Evolutionary conservation across 306 rosid genomes (phyloP).

Genomic region (Betula pendula): DNA sequence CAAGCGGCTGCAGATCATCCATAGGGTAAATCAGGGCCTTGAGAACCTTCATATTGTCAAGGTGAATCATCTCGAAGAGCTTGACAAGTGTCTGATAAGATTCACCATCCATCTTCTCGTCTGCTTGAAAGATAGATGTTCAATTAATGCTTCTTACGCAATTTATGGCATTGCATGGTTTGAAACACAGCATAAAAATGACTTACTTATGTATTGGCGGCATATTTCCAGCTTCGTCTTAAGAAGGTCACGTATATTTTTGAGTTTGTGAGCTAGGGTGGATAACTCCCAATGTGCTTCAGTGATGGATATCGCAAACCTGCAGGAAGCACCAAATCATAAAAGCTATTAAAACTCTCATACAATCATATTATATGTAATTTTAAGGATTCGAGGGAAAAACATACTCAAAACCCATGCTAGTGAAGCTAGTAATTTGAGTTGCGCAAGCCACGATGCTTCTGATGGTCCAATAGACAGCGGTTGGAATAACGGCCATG

Average conservation of each 20-base stretch:
- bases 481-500: slow-evolving; percentile 35
- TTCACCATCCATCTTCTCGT: slow-evolving; percentile 47
- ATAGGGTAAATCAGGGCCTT: slow-evolving; percentile 52
- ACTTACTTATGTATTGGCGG: slow-evolving; percentile 42
- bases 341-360: background rate
- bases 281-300: slow-evolving; percentile 63
- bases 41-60: slow-evolving; percentile 63
- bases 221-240: slow-evolving; percentile 42
- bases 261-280: slow-evolving; percentile 56
- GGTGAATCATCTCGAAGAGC: slow-evolving; percentile 39
- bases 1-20: slow-evolving; percentile 53
- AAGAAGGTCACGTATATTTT: slow-evolving; percentile 48
- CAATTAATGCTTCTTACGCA: background rate
- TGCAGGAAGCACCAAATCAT: slow-evolving; percentile 25
- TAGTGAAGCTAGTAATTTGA: slow-evolving; percentile 46
- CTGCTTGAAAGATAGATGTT: slow-evolving; percentile 30
- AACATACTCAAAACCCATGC: slow-evolving; percentile 48
- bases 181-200: too few species aligned
- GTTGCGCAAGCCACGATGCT: slow-evolving; percentile 43
- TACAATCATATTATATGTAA: too few species aligned
- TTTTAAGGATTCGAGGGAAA: background rate
- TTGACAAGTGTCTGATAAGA: slow-evolving; percentile 38
- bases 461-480: slow-evolving; percentile 44
- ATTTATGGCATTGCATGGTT: too few species aligned
- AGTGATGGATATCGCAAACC: slow-evolving; percentile 46